Evolutionary conservation across 495 filamentous ascomycete species (phyloP).

Genomic region (Penicillium cataractarum): DNA sequence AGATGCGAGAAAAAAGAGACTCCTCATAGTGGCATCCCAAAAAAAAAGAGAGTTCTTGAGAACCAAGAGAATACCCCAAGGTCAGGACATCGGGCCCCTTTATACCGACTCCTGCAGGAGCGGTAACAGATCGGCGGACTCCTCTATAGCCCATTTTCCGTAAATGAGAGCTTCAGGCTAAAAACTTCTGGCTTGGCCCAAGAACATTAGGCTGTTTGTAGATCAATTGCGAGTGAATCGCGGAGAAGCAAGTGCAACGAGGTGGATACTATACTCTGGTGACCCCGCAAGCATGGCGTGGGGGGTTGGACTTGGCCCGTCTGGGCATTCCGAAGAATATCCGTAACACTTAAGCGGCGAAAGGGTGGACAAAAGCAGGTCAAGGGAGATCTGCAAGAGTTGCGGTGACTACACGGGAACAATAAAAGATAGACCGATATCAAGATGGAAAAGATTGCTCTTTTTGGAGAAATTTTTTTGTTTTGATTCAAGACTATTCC

Average conservation of each 20-base stretch:
- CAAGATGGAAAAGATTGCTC: background rate
- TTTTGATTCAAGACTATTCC: constrained; percentile 15
- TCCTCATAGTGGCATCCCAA: constrained; percentile 10
- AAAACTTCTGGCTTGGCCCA: constrained; percentile 3
- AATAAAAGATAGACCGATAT: background rate
- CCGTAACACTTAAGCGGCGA: background rate
- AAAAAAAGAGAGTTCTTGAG: background rate
- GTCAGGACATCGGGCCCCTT: background rate
- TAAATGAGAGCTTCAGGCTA: constrained; percentile 19
- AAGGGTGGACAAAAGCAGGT: background rate
- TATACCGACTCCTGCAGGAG: constrained; percentile 7
- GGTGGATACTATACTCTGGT: constrained; percentile 8
- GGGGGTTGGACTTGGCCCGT: constrained; percentile 15
- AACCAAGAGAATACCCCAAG: background rate
- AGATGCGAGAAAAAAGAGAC: constrained; percentile 16
- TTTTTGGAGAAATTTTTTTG: background rate
- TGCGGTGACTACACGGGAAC: background rate
- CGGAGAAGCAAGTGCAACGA: constrained; percentile 1
- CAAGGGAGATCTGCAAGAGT: background rate
- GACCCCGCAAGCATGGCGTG: constrained; percentile 24
- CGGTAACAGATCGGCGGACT: constrained; percentile 9
- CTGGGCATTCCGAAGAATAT: background rate
- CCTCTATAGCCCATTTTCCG: constrained; percentile 8
- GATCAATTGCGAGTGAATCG: background rate
- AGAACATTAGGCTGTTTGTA: background rate